A percentile compares a stretch with the other conserved stretches of the same genome.
Conservation (phyloP, 2,329 filamentous ascomycete genomes). For the Cryphonectria parasitica region DNA sequence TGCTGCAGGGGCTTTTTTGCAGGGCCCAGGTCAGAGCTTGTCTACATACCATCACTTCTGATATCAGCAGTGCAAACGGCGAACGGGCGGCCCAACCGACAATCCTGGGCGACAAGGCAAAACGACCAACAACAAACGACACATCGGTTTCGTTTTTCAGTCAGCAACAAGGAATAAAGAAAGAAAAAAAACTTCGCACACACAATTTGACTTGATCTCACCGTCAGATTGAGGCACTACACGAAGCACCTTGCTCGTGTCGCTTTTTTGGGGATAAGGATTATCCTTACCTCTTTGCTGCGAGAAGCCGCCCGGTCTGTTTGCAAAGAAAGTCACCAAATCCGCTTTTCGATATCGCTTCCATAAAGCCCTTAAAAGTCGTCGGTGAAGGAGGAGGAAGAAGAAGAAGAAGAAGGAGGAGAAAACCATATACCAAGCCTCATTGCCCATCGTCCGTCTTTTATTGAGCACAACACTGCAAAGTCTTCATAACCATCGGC, state of each 20-base stretch:
- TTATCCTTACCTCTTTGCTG: neutral
- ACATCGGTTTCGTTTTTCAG: neutral
- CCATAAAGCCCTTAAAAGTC: neutral
- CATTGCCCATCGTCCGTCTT: neutral
- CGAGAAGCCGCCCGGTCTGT: neutral
- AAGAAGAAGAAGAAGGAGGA: too few relatives aligned
- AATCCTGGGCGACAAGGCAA: neutral
- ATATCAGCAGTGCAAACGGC: neutral
- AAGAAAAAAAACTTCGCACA: neutral
- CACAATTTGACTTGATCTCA: neutral
- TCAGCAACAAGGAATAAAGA: neutral
- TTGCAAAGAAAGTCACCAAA: neutral
- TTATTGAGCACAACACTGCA: neutral
- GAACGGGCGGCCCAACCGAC: neutral
- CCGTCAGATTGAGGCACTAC: neutral
- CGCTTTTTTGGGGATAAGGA: slow-evolving; percentile 1
- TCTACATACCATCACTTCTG: neutral
- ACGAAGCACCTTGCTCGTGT: neutral
- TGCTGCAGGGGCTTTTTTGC: neutral
- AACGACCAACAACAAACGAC: neutral
- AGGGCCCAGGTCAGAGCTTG: neutral
- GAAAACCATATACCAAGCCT: neutral
- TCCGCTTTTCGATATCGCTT: neutral
- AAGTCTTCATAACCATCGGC: neutral
- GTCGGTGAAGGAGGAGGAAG: too few relatives aligned